Evolutionary conservation across 2,329 filamentous ascomycete genomes (phyloP).

Genomic region (Ceratocystis lukuohia): DNA sequence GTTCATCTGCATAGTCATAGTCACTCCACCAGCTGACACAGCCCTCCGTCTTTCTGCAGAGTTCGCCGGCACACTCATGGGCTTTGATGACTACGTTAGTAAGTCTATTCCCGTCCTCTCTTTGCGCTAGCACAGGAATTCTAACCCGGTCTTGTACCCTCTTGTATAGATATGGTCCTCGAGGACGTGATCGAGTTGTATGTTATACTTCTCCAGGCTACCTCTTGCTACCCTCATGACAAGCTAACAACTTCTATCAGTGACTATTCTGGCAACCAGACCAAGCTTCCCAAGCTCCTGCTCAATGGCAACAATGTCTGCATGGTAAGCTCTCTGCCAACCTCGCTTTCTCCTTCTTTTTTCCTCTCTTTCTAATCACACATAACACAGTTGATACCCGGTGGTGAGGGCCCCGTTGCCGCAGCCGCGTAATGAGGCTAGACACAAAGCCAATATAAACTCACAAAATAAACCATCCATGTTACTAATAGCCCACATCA

Average conservation of each 20-base stretch:
- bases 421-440: conserved; percentile 22
- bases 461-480: not conserved
- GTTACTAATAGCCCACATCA: not conserved
- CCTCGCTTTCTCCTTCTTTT: not conserved
- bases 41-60: conserved; percentile 40
- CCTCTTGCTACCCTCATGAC: not conserved
- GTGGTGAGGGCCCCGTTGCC: conserved; percentile 54
- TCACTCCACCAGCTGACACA: not conserved
- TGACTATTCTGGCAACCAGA: conserved; percentile 79
- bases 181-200: conserved; percentile 97
- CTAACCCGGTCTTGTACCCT: conserved; percentile 15
- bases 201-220: conserved; percentile 24
- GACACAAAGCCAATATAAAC: not conserved
- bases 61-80: conserved; percentile 85
- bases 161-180: conserved; percentile 74
- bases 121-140: conserved; percentile 20
- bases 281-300: conserved; percentile 84
- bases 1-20: not conserved
- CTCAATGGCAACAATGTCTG: conserved; percentile 98
- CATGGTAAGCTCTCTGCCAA: conserved; percentile 57
- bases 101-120: conserved; percentile 36
- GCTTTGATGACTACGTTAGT: conserved; percentile 99
- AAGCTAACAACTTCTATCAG: conserved; percentile 34
- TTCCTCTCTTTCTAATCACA: conserved; percentile 14
- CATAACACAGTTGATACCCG: conserved; percentile 54